Evolutionary conservation across 202 grass and related monocot species (phyloP).

Genomic region (Carex sylvatica): DNA sequence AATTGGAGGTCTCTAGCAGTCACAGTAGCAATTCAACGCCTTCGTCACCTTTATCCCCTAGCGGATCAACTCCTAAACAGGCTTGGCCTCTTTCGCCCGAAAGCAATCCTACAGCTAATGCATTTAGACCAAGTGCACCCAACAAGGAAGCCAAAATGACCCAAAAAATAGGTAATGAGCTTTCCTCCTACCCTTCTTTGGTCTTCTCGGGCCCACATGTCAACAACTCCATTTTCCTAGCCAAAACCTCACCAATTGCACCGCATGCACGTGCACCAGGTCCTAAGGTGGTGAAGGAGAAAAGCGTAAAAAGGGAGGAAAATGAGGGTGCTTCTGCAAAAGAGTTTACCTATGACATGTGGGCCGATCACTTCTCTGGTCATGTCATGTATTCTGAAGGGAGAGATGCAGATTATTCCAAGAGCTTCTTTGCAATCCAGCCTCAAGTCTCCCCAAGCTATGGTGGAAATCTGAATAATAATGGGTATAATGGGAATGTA

Average conservation of each 20-base stretch:
- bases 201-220: slow-evolving; percentile 24
- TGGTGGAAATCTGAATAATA: slow-evolving; percentile 8
- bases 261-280: slow-evolving; percentile 70
- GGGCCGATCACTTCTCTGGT: slow-evolving; percentile 78
- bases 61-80: slow-evolving; percentile 61
- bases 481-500: slow-evolving; percentile 53
- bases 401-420: slow-evolving; percentile 64
- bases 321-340: slow-evolving; percentile 30
- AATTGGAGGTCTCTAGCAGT: slow-evolving; percentile 94
- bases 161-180: not conserved
- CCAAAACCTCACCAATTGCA: slow-evolving; percentile 45
- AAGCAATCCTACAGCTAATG: not conserved
- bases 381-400: slow-evolving; percentile 53
- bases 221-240: slow-evolving; percentile 32
- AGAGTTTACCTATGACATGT: slow-evolving; percentile 86
- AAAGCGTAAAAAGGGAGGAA: slow-evolving; percentile 40
- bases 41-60: slow-evolving; percentile 65
- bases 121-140: not conserved
- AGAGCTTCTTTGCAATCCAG: slow-evolving; percentile 89
- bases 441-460: slow-evolving; percentile 38
- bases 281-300: slow-evolving; percentile 66
- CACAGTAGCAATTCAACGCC: slow-evolving; percentile 88
- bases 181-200: slow-evolving; percentile 11
- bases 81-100: slow-evolving; percentile 33
- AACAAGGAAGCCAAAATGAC: not conserved